Base-by-base conservation (phyloP, 345 rosid genomes). In the Salix purpurea region DNA sequence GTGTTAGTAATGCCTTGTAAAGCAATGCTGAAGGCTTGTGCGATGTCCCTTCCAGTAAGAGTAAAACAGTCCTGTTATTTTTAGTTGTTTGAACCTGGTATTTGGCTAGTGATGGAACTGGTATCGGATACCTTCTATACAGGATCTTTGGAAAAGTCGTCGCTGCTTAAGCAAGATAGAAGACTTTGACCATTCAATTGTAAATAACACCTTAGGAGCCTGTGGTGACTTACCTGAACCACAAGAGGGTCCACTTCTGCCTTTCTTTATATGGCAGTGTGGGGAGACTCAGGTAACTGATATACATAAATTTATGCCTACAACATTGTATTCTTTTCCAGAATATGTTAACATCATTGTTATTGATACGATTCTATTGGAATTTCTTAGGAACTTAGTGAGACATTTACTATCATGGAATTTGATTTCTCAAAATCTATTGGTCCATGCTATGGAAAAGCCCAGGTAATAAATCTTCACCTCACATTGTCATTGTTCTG, bases 131-230 rank as follows among this genome's bases (percentile, higher is more conserved):
- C 58, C 37, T 32, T 67, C 69, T 58, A 19, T 77, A 34, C 78
- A 96, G 99, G 94, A 96, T 78, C 87, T 92, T 65, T 96, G 99
- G 98, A 91, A 81, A 24, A 92, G 97, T 74, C 93, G 88, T 9
- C 32, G 87, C 79, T 82, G 91, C 88, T 85, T 93, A 71, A 77
- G 80, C n/a, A 85, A 82, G 81, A 84, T 93, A 23, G 96, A 96
- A 88, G 99, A 97, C 67, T 92, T 96, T 82, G 94, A 91, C 74
- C 99, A 96, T 84, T 78, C 92, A 21, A 69, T 90, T 71, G 96
- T 88, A 46, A 93, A 96, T 87, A 74, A 87, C 61, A 91, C 89
- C 21, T 71, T 96, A 81, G 97, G 99, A 24, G 94, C 94, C 65
- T 93, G 94, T 78, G 96, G 94, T 80, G 88, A 87, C 61, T 78